Base-by-base conservation (phyloP, 768 basidiomycete species). In the Lactarius indigo region DNA sequence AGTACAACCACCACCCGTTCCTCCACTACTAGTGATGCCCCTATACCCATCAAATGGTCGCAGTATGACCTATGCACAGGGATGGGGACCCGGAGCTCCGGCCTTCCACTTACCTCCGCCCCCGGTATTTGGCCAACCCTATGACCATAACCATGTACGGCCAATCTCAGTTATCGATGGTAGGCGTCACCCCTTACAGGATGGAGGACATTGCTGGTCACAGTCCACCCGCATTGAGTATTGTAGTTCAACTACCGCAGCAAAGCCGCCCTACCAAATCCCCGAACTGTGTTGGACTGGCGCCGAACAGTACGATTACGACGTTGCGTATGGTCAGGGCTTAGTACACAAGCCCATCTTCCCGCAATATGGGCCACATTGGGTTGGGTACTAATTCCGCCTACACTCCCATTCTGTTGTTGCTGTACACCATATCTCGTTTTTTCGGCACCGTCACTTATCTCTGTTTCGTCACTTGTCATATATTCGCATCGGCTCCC, bases 1-100 rank as follows among this genome's bases (percentile, higher is more conserved):
- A 18, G 84, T 87, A 37, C 87, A 85, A 63, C 80, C 88, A 20
- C 75, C 84, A 23, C 74, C 81, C 35, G 71, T 78, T 30, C 74
- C 79, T 37, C 78, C 76, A 61, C 79, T 75, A 18, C 72, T 75
- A 66, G 64, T 72, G 23, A 68, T 68, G 59, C 71, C 73, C 33
- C 71, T 68, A 44, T 75, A 75, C 60, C 61, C 61, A 17, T 31
- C 57, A 26, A 63, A 30, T n/a, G 57, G 61, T 33, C 79, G 82
- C 35, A 63, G 57, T 23, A 20, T 52, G 17, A n/a, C 65, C 41
- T 68, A 70, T 17, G 50, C 58, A 17, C 65, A 54, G 13, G 64
- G 58, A 20, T 67, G 65, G 68, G 61, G 47, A 31, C 20, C 61
- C 9, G 35, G 65, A 42, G 65, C 55, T 56, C 59, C 65, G 5